Evolutionary conservation across 2,329 filamentous ascomycete genomes (phyloP), one percentile per base, ranked within the genome.

Genomic region (Fusarium subglutinans): DNA sequence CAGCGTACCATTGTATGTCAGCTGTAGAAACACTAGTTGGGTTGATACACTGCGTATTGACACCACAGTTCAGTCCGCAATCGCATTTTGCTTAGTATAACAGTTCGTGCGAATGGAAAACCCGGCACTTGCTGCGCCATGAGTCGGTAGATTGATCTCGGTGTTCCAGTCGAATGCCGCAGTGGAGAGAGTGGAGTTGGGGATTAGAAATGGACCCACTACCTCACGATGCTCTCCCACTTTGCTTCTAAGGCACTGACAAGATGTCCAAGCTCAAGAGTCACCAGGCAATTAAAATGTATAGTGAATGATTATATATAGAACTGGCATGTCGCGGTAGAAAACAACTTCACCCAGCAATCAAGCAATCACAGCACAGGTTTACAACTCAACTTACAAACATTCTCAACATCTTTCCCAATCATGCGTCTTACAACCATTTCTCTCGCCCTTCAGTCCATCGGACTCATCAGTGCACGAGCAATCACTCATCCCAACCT

Each of bases 221-320:
- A 22, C 8, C 33, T 26, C 35, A 9, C 8, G 14, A 54, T 54
- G 33, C 13, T 2, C 35, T 54, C 35, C 51, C 24, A 54, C 51
- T 38, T 13, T 28, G 18, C 7, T 28, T 12, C n/a, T 9, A 3
- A 22, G 33, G 24, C 33, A 12, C 38, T 22, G 7, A 28, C 10
- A 7, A 12, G 13, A 17, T 17, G 10, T n/a, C 18, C 7, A 38
- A 38, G 20, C 18, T 26, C 8, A 20, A 8, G 6, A 15, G 30
- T 20, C 48, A 15, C 5, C 4, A 38, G 7, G 5, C 4, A 17
- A 8, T 9, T 12, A 15, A 15, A 1, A 53, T 0, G 2, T 3
- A 26, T 17, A 18, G 4, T 14, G 4, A 22, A 17, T 15, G 26
- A 17, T 6, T 53, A 28, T 38, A 54, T n/a, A 54, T 38, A 54